Evolutionary conservation across 345 rosid species (phyloP).

Genomic region (Rhodamnia rubescens): DNA sequence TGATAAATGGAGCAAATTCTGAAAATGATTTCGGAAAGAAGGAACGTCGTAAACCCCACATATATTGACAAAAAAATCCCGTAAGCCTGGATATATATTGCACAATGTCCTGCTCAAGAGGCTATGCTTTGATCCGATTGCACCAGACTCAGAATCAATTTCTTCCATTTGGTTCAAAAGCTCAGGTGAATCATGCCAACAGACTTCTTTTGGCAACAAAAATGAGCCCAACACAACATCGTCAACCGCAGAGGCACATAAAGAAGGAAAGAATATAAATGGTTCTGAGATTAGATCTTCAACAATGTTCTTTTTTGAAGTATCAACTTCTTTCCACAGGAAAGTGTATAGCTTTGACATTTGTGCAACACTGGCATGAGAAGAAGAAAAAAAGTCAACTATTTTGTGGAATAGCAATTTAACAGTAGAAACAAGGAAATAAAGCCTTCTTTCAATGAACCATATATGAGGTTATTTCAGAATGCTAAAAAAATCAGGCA

Average conservation of each 20-base stretch:
- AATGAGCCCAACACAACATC: conserved; percentile 51
- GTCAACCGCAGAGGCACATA: conserved; percentile 27
- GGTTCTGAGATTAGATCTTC: conserved; percentile 41
- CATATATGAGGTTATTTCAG: not conserved
- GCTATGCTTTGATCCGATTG: conserved; percentile 8
- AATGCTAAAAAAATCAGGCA: not conserved
- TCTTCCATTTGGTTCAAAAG: conserved; percentile 33
- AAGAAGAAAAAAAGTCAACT: conserved; percentile 1
- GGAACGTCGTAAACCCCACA: conserved; percentile 71
- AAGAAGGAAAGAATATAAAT: conserved; percentile 60
- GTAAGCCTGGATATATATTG: conserved; percentile 71
- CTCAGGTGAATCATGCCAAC: conserved; percentile 78
- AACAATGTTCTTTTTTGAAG: conserved; percentile 31
- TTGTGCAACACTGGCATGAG: conserved; percentile 51
- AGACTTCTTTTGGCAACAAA: conserved; percentile 51
- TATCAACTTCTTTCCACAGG: conserved; percentile 58
- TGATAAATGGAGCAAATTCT: conserved; percentile 57
- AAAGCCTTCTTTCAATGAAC: not conserved
- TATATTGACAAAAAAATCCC: conserved; percentile 62
- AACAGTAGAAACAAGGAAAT: not conserved
- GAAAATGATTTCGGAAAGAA: conserved; percentile 43
- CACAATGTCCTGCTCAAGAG: conserved; percentile 47
- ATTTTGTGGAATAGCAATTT: not conserved
- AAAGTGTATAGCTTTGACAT: conserved; percentile 61
- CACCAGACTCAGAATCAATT: conserved; percentile 16